These are phyloP conservation scores for Heimioporus sp. DNA, from an alignment of 768 basidiomycete species.

Conservation along the genomic window DNA sequence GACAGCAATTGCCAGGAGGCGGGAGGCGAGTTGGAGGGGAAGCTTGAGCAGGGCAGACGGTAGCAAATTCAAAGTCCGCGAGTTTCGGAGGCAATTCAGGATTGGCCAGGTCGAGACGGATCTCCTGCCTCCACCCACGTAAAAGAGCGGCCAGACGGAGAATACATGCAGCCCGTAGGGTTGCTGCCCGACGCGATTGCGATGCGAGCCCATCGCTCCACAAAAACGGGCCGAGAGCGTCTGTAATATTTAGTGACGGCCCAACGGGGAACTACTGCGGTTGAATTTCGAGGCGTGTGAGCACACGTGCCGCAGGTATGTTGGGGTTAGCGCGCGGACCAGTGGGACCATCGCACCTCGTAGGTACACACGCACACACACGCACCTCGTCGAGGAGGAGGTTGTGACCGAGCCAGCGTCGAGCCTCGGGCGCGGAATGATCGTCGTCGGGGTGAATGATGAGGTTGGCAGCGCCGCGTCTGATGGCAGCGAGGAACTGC, in stretches of 20 bases:
- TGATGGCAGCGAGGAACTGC: slow-evolving; percentile 20
- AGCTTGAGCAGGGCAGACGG: not conserved
- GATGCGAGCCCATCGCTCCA: slow-evolving; percentile 12
- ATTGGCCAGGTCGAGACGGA: slow-evolving; percentile 6
- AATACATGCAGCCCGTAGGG: slow-evolving; percentile 4
- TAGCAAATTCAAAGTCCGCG: slow-evolving; percentile 24
- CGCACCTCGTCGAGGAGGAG: not conserved
- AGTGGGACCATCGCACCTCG: not conserved
- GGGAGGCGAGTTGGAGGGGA: not conserved
- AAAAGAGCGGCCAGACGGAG: slow-evolving; percentile 12
- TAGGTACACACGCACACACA: slow-evolving; percentile 1
- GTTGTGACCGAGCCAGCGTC: not conserved
- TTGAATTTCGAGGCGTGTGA: slow-evolving; percentile 31
- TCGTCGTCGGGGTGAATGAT: not conserved
- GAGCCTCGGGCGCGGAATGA: not conserved
- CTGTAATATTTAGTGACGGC: slow-evolving; percentile 4
- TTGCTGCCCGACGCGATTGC: slow-evolving; percentile 2
- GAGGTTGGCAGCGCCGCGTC: slow-evolving; percentile 10
- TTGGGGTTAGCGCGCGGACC: slow-evolving; percentile 30
- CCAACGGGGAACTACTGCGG: slow-evolving; percentile 26
- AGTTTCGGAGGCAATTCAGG: slow-evolving; percentile 22
- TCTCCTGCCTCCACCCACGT: slow-evolving; percentile 11
- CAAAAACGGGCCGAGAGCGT: slow-evolving; percentile 8
- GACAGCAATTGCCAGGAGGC: slow-evolving; percentile 12
- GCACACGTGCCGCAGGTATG: slow-evolving; percentile 30